Conservation (phyloP, 1,284 basidiomycete species). For the Malassezia obtusa region DNA sequence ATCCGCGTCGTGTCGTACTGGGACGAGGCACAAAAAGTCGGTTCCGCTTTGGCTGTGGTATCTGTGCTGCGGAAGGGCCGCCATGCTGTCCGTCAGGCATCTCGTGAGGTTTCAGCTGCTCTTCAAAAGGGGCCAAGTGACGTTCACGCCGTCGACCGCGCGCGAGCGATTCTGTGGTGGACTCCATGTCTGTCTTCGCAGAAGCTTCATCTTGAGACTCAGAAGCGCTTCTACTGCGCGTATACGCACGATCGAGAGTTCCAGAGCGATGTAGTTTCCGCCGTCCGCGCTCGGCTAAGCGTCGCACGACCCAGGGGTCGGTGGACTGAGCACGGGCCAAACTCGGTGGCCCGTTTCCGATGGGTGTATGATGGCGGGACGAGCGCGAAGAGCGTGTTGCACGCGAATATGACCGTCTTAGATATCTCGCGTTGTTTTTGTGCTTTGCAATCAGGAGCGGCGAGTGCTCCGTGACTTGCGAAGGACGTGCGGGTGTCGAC, state of each 20-base stretch:
- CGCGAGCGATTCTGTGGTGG: neutral
- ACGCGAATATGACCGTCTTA: neutral
- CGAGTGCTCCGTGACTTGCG: neutral
- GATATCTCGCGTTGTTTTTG: no score
- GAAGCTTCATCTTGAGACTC: neutral
- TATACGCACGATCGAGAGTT: neutral
- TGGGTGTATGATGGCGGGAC: neutral
- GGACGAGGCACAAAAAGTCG: neutral
- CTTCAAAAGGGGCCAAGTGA: neutral
- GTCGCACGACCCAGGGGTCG: no score
- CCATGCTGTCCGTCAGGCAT: neutral
- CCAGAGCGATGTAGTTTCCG: neutral
- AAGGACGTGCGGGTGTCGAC: neutral
- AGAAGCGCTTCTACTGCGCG: neutral
- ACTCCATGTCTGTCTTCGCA: neutral
- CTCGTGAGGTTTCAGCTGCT: no score
- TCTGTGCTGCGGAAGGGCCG: neutral
- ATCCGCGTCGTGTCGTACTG: constrained; percentile 14
- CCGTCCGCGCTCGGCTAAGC: no score
- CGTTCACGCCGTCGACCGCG: neutral
- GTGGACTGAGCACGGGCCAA: no score
- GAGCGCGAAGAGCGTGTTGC: neutral
- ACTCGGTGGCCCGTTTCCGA: no score
- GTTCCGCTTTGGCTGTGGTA: neutral
- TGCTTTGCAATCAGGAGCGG: neutral